Evolutionary conservation across 2,329 filamentous ascomycete genomes (phyloP).

Genomic region (Fusarium sp.): DNA sequence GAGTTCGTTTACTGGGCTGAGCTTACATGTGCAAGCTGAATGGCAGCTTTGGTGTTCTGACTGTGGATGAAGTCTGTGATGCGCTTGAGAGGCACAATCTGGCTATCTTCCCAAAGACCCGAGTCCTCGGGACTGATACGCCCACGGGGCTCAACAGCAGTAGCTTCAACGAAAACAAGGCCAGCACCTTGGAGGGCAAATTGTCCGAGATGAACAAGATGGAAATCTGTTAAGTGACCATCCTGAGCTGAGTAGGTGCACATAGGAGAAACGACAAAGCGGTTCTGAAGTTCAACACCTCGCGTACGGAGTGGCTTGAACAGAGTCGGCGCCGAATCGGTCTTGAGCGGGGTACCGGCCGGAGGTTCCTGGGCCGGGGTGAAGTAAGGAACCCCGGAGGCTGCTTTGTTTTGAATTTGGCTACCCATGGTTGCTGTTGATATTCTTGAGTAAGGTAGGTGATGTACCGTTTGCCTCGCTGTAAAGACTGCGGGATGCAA

Average conservation of each 20-base stretch:
- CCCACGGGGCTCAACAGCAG: constrained; percentile 77
- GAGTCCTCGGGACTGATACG: constrained; percentile 84
- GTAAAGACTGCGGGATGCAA: not conserved
- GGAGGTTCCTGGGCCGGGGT: constrained; percentile 65
- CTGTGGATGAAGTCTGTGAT: constrained; percentile 83
- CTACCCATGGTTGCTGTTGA: constrained; percentile 25
- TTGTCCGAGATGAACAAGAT: constrained; percentile 83
- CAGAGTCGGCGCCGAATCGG: constrained; percentile 60
- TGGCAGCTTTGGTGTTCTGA: constrained; percentile 79
- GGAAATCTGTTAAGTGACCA: constrained; percentile 82
- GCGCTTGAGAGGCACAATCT: constrained; percentile 76
- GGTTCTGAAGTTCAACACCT: constrained; percentile 64
- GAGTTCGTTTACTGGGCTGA: not conserved
- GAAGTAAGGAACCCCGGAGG: constrained; percentile 61
- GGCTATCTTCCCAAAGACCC: constrained; percentile 86
- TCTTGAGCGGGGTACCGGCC: constrained; percentile 59
- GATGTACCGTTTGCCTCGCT: not conserved
- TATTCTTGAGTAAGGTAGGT: not conserved
- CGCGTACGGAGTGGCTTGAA: constrained; percentile 68
- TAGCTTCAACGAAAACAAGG: constrained; percentile 81
- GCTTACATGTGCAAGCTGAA: constrained; percentile 79
- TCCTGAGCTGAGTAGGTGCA: constrained; percentile 68
- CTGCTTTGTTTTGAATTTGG: constrained; percentile 51
- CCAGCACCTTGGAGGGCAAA: constrained; percentile 81
- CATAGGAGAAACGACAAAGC: constrained; percentile 70